Evolutionary conservation across 164 flowering plant genomes (phyloP).

Genomic region (Aristolochia fimbriata): DNA sequence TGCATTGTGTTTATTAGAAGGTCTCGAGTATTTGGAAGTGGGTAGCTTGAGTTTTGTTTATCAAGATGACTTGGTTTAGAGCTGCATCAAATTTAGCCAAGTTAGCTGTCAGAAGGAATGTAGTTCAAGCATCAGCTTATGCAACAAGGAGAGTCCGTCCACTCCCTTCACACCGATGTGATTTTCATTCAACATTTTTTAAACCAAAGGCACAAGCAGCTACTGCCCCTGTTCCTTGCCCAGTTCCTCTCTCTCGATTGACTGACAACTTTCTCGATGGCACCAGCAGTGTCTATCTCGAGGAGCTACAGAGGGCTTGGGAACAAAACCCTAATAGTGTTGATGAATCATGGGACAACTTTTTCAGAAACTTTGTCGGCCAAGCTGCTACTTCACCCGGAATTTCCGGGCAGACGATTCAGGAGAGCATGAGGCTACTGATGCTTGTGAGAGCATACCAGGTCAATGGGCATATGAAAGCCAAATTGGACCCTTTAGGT

Average conservation of each 20-base stretch:
- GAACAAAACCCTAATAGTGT: conserved; percentile 87
- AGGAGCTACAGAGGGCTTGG: conserved; percentile 98
- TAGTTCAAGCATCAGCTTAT: conserved; percentile 36
- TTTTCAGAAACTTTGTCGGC: conserved; percentile 92
- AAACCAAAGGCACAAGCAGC: conserved; percentile 46
- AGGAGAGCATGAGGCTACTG: conserved; percentile 90
- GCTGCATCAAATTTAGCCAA: conserved; percentile 53
- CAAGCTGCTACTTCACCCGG: conserved; percentile 81
- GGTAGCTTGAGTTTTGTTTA: background rate
- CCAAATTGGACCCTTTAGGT: conserved; percentile 78
- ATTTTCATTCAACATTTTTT: conserved; percentile 43
- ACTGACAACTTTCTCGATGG: conserved; percentile 97
- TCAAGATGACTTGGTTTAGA: conserved; percentile 70
- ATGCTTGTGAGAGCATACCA: conserved; percentile 93
- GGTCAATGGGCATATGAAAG: conserved; percentile 93
- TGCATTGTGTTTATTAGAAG: too few species aligned
- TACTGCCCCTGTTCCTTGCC: conserved; percentile 63
- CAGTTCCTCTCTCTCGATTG: conserved; percentile 80
- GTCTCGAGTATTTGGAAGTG: background rate
- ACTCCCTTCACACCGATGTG: conserved; percentile 27
- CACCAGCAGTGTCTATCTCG: conserved; percentile 88
- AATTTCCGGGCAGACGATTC: conserved; percentile 89
- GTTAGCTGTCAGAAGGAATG: conserved; percentile 51
- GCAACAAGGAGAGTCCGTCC: conserved; percentile 20
- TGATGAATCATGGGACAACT: conserved; percentile 98